Percentiles rank a stretch among this genome's conserved stretches.
phyloP scores from a whole-genome alignment of 371 early-diverging fungal species.

The Rhizopus delemar region DNA sequence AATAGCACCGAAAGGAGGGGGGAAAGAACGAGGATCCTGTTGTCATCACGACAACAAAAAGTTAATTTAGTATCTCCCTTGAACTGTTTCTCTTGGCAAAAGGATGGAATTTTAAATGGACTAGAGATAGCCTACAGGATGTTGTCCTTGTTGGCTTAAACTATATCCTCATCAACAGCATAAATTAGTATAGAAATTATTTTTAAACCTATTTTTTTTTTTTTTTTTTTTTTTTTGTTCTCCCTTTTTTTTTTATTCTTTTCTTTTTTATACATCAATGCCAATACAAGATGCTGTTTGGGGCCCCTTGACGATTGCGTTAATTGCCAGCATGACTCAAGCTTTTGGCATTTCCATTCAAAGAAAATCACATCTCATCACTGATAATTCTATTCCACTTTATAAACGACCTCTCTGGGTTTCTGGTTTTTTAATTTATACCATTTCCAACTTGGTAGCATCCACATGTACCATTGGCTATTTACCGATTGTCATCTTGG shows the following conservation, averaged over 20 bases:
- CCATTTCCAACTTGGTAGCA: slow-evolving; percentile 69
- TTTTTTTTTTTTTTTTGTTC: slow-evolving; percentile 4
- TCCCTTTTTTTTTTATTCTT: not conserved
- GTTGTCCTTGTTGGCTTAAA: no score
- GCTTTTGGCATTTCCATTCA: slow-evolving; percentile 77
- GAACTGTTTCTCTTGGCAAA: no score
- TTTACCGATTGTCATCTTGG: slow-evolving; percentile 79
- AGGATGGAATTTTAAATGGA: no score
- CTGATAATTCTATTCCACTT: slow-evolving; percentile 36
- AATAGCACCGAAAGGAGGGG: no score
- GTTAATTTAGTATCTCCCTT: no score
- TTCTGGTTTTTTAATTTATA: slow-evolving; percentile 67
- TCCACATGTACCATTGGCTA: slow-evolving; percentile 78
- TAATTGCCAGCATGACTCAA: slow-evolving; percentile 58
- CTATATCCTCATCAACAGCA: slow-evolving; percentile 20
- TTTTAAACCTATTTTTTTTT: slow-evolving; percentile 12
- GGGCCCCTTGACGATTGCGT: slow-evolving; percentile 38
- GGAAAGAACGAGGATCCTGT: no score
- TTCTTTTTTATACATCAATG: not conserved
- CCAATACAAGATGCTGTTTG: slow-evolving; percentile 22
- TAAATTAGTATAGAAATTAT: slow-evolving; percentile 2
- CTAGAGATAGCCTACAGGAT: no score
- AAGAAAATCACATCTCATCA: slow-evolving; percentile 62
- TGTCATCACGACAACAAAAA: no score
- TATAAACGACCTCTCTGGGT: slow-evolving; percentile 50